Evolutionary conservation across 805 yeast species (phyloP).

Genomic region (Candida verbasci): DNA sequence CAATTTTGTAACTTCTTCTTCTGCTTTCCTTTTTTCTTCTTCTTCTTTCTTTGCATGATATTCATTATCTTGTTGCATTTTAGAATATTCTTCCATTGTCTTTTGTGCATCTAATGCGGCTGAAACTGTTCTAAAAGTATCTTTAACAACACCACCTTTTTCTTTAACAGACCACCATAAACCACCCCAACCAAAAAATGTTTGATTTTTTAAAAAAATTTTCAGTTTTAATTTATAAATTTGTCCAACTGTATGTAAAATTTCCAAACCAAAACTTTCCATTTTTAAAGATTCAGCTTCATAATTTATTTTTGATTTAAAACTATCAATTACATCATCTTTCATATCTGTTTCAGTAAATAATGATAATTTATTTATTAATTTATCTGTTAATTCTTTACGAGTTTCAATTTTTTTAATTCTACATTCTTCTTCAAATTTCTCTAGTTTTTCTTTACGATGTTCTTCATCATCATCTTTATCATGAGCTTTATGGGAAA

Average conservation of each 20-base stretch:
- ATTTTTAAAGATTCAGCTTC: conserved; percentile 81
- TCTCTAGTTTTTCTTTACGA: conserved; percentile 50
- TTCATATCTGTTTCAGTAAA: conserved; percentile 42
- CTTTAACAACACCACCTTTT: conserved; percentile 68
- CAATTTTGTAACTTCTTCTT: conserved; percentile 11
- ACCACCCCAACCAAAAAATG: conserved; percentile 64
- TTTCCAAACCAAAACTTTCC: conserved; percentile 84
- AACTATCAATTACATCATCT: conserved; percentile 42
- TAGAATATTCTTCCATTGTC: conserved; percentile 69
- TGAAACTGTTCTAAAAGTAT: conserved; percentile 65
- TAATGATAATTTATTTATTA: conserved; percentile 43
- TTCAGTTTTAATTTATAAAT: conserved; percentile 63
- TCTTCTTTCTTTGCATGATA: conserved; percentile 36
- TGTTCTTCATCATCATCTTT: conserved; percentile 41
- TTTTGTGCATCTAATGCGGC: conserved; percentile 76
- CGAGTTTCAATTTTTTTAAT: conserved; percentile 63
- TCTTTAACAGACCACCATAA: conserved; percentile 66
- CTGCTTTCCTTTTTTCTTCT: conserved; percentile 12
- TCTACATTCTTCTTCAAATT: conserved; percentile 74
- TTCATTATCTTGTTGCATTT: conserved; percentile 56
- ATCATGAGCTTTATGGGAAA: conserved; percentile 12
- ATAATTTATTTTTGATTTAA: conserved; percentile 59
- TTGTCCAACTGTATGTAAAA: conserved; percentile 70
- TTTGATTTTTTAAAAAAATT: conserved; percentile 61
- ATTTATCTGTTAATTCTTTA: conserved; percentile 54